Evolutionary conservation across 129 eudicot species (phyloP), one percentile per base, ranked within the genome.

Genomic region (Oenanthe sinensis): DNA sequence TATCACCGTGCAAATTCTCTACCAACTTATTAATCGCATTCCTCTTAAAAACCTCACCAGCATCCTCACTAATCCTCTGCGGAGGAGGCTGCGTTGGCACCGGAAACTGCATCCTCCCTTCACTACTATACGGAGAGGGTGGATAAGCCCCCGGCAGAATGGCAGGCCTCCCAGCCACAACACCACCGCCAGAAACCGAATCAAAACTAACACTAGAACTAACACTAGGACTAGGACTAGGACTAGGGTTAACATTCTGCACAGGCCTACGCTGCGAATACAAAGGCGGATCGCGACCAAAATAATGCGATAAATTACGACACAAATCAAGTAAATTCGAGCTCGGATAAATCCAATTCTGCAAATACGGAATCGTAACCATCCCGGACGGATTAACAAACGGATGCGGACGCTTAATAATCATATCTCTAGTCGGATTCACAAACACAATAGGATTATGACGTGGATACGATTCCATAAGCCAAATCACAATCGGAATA

Each of bases 371-470:
- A n/a, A 90, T 85, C 0, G 90, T 76, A 73, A 94, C 97, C 70
- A 87, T 80, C 20, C 96, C 97, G 1, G 89, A 87, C 9, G 98
- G 91, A 42, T 87, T 87, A 0, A 91, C 98, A 81, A 90, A 86
- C 0, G 92, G 65, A 75, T 91, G 96, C 17, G 85, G 88, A 14
- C 90, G 87, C 43, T 91, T 90, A 46, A 91, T 86, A 77, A 95
- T 81, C 97, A 95, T 95, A 79, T 95, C 97, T 15, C 92, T 85
- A 6, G 98, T 95, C 47, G 97, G 98, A 70, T 92, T 95, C 9
- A 95, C 96, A 76, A 77, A 95, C 0, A 95, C 97, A 5, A 82
- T 71, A 4, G 98, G 97, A 50, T 96, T 85, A 54, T 91, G 87
- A 14, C 91, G 92, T 1, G 98, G 98, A 85, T 95, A 95, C 8